Conservation (phyloP, 208 protist species). For the Leishmania amazonensis region DNA sequence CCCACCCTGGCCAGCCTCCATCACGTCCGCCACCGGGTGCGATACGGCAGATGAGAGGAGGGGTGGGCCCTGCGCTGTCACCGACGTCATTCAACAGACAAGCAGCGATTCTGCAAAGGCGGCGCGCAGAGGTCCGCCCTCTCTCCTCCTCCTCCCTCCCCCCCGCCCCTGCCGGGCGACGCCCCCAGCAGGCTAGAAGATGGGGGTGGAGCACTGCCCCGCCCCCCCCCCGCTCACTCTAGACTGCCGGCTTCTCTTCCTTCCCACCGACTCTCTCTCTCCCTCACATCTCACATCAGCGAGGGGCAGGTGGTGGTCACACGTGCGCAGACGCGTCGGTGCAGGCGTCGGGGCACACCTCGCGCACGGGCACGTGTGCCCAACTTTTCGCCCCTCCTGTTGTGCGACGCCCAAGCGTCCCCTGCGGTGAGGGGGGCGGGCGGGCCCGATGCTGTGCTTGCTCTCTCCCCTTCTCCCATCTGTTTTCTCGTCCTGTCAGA, state of each 20-base stretch:
- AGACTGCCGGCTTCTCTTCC: too few relatives aligned
- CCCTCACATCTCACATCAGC: background rate
- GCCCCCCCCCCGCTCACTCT: too few relatives aligned
- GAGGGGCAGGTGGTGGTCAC: background rate
- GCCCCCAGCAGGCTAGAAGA: too few relatives aligned
- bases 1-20: background rate
- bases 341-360: background rate
- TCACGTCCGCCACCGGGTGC: too few relatives aligned
- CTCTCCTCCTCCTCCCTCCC: background rate
- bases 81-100: background rate
- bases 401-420: background rate
- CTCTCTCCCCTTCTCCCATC: too few relatives aligned
- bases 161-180: too few relatives aligned
- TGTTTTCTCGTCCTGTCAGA: background rate
- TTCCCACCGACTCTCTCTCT: background rate
- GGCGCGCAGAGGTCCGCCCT: background rate
- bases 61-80: background rate
- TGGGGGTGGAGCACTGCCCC: too few relatives aligned
- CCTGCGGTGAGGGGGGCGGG: background rate
- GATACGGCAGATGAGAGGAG: background rate
- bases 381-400: background rate
- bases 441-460: too few relatives aligned
- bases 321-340: background rate
- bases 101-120: background rate
- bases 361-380: background rate